Conservation (phyloP, 805 yeast genomes). For the Candida fluviatilis region DNA sequence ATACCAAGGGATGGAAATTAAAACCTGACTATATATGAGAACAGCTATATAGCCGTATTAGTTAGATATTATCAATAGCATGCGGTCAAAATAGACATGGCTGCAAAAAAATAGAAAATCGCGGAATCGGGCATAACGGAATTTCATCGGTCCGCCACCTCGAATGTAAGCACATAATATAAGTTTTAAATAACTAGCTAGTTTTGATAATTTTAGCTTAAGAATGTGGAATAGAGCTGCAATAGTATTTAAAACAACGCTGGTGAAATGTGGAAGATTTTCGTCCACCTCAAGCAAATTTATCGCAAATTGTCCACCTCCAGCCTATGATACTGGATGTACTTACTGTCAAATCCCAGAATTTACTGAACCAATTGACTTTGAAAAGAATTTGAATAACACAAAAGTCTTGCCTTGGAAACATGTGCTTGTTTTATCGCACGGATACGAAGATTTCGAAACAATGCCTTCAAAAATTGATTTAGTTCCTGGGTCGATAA, state of each 20-base stretch:
- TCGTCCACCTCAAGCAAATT: background rate
- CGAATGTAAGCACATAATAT: background rate
- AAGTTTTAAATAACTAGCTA: too few relatives aligned
- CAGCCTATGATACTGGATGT: conserved; percentile 56
- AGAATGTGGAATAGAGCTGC: background rate
- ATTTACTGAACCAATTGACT: conserved; percentile 46
- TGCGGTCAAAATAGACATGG: background rate
- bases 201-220: too few relatives aligned
- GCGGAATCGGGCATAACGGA: too few relatives aligned
- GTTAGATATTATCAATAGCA: too few relatives aligned
- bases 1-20: conserved; percentile 58
- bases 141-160: background rate
- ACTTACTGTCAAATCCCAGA: conserved; percentile 43
- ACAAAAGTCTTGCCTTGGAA: conserved; percentile 52
- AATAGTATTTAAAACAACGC: background rate
- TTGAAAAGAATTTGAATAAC: conserved; percentile 34
- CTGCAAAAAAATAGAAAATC: too few relatives aligned
- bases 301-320: conserved; percentile 42
- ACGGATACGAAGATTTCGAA: conserved; percentile 29
- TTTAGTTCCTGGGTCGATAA: conserved; percentile 39
- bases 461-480: conserved; percentile 53
- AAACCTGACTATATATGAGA: conserved; percentile 39
- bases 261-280: background rate
- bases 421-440: conserved; percentile 52
- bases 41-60: background rate